Base-by-base conservation (phyloP, 371 early-diverging fungal genomes). In the Mortierella sp. region DNA sequence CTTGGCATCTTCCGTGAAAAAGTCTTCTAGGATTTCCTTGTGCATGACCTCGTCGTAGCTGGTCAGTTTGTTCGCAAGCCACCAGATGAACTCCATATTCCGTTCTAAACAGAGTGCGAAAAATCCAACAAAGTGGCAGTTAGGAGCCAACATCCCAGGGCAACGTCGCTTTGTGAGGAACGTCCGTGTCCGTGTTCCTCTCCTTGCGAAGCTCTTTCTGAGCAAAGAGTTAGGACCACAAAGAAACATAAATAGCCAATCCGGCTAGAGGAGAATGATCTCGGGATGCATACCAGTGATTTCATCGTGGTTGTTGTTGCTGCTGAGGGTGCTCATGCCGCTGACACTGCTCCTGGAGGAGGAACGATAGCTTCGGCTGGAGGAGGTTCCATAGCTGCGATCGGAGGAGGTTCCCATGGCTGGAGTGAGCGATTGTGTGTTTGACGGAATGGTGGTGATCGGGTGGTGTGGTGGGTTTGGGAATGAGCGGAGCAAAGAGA, bases 21-120 rank as follows among this genome's bases (percentile, higher is more conserved):
- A 68, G 48, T 76, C 77, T 24, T 76, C 77, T 12, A 76, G 77
- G 62, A 76, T 76, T 37, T 76, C 77, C 43, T 76, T 76, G 62
- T 76, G 77, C 69, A 76, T 68, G 16, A 60, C 69, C 44, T 76
- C 69, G 27, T 76, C 77, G 47, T 76, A 76, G 43, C 69, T 68
- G 37, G 77, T 76, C 47, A 76, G 48, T 24, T 67, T 54, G 28
- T 63, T 76, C 45, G 77, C 77, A 51, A 76, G 60, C 77, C 77
- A 76, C 65, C 66, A 69, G 49, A 76, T 76, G 45, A 76, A 76
- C 43, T 68, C 69, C 69, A 61, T 76, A 41, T 69, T 76, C 46
- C 62, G 56, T 2, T 76, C 76, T 74, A 31, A 1, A 21, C 10
- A 25, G 22, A 29, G 29, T 12, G 44, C 6, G 13, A 24, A 41